Evolutionary conservation across 1,284 basidiomycete species (phyloP), one percentile per base, ranked within the genome.

Genomic region (Cutaneotrichosporon dermatis): DNA sequence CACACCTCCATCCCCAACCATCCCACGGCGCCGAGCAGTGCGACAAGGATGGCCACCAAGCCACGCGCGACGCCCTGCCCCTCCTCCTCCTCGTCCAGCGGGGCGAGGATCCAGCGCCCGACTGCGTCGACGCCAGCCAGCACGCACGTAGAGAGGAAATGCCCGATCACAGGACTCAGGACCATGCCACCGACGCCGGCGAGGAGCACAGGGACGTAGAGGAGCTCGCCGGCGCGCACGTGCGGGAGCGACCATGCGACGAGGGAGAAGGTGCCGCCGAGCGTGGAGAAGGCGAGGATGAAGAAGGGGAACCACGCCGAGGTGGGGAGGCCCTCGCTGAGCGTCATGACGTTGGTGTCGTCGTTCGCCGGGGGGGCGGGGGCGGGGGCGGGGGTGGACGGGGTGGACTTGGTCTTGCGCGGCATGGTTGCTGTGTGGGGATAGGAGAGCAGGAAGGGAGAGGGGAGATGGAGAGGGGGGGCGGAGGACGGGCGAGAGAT

Each of bases 291-390:
- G 34, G 16, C 50, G 9, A 51, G 39, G 37, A 51, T 13, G 39
- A 51, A 51, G 50, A 51, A 51, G 8, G 50, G 50, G 39, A 51
- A 51, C 50, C 50, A 51, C 6, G 37, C 15, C 7, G 50, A 51
- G 6, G 39, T 51, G 7, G 33, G 16, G 16, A 51, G 37, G 16
- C 50, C 50, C n/a, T 46, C 44, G 16, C 37, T 41, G 39, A 51
- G 10, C 33, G 13, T 33, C 46, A 49, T 49, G 5, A 35, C 46
- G 34, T 49, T n/a, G 9, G 9, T 10, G 45, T 33, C 12, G 25
- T 34, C 39, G 39, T 40, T 8, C 9, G 8, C 39, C 39, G 12
- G 39, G 39, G 45, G 33, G 45, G 33, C 33, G 25, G 45, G 46
- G 33, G 46, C 34, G 46, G 46, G 46, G 46, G 12, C 11, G 34